These are phyloP conservation scores for Dictyostelium intermedium DNA, from an alignment of 78 protist genomes.

Conservation along the genomic window DNA sequence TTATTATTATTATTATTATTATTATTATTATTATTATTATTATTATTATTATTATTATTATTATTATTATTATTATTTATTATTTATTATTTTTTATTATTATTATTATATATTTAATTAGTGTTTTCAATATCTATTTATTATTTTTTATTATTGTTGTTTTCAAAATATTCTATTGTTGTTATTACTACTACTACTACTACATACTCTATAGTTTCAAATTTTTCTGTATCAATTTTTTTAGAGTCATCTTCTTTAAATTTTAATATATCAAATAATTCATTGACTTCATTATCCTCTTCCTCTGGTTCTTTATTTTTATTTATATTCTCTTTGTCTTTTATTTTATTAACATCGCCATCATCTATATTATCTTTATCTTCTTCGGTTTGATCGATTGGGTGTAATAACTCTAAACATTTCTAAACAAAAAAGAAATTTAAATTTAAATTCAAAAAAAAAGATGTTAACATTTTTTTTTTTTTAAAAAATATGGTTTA, in stretches of 20 bases:
- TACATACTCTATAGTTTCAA: conserved; percentile 13
- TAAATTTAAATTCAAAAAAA: too few relatives aligned
- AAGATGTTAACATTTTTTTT: too few relatives aligned
- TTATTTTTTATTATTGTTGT: too few relatives aligned
- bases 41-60: background rate
- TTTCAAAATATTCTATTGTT: too few relatives aligned
- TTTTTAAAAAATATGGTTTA: too few relatives aligned
- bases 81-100: too few relatives aligned
- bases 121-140: too few relatives aligned
- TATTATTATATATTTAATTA: too few relatives aligned
- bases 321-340: background rate
- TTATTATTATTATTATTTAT: too few relatives aligned
- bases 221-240: background rate
- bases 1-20: background rate
- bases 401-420: conserved; percentile 65
- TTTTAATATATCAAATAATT: background rate
- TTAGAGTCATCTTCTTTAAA: background rate
- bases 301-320: background rate
- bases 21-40: too few relatives aligned
- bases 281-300: background rate
- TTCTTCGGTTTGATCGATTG: background rate
- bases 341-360: background rate
- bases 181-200: background rate
- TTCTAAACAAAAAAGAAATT: background rate
- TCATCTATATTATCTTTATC: background rate